Evolutionary conservation across 2,329 filamentous ascomycete genomes (phyloP), one percentile per base, ranked within the genome.

Genomic region (Pseudocercospora cruenta): DNA sequence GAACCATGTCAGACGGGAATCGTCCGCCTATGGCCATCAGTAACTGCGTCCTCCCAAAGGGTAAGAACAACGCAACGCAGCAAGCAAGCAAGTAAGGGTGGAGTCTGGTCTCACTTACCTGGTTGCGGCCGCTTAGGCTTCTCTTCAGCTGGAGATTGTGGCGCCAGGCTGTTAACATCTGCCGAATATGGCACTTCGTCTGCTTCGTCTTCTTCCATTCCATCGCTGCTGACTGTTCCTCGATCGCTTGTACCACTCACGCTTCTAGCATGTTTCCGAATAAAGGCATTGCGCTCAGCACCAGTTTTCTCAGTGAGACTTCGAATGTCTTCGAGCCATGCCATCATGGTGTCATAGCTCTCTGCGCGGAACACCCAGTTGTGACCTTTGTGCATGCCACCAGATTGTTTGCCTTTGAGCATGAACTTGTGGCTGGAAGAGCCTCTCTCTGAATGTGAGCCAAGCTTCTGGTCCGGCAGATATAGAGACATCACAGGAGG

Each of bases 371-470:
- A 90, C 9, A 90, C 87, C 88, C 88, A 90, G 45, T 86, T 86
- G 75, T 90, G 88, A 36, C 87, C 87, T 69, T 94, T 91, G 79
- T 98, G 95, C 88, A 98, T 92, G 3, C 91, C 84, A 60, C 95
- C 94, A 4, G 93, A 95, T 80, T 98, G 94, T 67, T 94, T 91
- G 53, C 95, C 95, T 80, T 98, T 99, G 75, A 99, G 89, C 79
- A 97, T 93, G 78, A 99, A 99, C 78, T 99, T 99, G 82, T 97
- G 94, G 47, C 93, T 97, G 12, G 91, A 92, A 12, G 92, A 94
- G 58, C 88, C 90, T 66, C 89, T 88, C 67, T 88, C 87, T 9
- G 94, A 97, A 77, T 96, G 93, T 39, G 94, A 96, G 43, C 95
- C 95, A 64, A 99, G 86, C 78, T 97, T 97, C 80, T 98, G 95